Evolutionary conservation across 257 asterid genomes (phyloP).

Genomic region (Craterostigma plantagineum): DNA sequence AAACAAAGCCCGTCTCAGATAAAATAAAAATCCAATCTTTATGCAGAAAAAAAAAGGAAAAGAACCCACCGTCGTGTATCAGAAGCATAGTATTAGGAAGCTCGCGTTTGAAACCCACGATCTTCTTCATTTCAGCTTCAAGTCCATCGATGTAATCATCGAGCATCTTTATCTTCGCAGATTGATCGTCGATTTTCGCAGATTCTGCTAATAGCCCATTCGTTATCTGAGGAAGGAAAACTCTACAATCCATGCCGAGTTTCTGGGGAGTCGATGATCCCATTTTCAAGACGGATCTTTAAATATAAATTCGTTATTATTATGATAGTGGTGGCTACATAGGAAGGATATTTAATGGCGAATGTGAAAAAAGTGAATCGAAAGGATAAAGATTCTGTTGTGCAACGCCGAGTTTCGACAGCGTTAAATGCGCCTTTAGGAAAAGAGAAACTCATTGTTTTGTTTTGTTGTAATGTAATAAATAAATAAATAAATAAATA

Average conservation of each 20-base stretch:
- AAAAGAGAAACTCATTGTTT: constrained; percentile 1
- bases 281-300: constrained; percentile 35
- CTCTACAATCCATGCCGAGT: constrained; percentile 27
- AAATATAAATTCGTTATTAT: background rate
- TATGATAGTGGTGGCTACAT: background rate
- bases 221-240: constrained; percentile 19
- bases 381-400: constrained; percentile 47
- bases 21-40: no score
- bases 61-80: constrained; percentile 39
- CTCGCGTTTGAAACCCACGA: constrained; percentile 65
- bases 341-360: background rate
- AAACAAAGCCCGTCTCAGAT: no score
- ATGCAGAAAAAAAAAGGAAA: no score
- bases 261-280: constrained; percentile 38
- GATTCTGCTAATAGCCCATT: constrained; percentile 24
- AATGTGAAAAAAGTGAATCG: background rate
- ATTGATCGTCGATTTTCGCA: constrained; percentile 17
- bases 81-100: constrained; percentile 64
- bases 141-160: constrained; percentile 31
- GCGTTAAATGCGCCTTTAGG: constrained; percentile 13
- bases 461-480: background rate
- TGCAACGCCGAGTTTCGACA: constrained; percentile 72
- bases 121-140: constrained; percentile 81
- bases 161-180: constrained; percentile 32
- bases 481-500: constrained; percentile 7